These are phyloP conservation scores for Filosporella fistucella DNA, from an alignment of 495 filamentous ascomycete genomes.

Conservation along the genomic window DNA sequence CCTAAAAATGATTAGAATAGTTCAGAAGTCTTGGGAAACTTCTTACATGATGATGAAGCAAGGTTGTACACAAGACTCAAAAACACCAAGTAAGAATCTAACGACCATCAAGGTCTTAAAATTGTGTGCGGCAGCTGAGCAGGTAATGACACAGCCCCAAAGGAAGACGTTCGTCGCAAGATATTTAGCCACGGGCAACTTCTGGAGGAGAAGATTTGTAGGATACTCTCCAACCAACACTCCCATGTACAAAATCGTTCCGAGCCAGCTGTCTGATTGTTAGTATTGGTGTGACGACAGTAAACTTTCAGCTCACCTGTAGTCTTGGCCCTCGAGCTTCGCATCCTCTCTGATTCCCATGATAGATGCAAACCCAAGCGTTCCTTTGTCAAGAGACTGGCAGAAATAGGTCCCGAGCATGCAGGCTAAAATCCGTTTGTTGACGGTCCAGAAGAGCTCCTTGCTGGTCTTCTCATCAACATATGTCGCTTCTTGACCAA, in stretches of 20 bases:
- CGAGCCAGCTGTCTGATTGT: background rate
- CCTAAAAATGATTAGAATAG: background rate
- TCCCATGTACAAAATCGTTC: constrained; percentile 5
- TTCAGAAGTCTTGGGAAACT: background rate
- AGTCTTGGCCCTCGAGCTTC: constrained; percentile 38
- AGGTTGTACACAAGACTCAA: constrained; percentile 43
- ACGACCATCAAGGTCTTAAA: constrained; percentile 46
- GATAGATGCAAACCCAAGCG: constrained; percentile 47
- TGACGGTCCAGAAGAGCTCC: constrained; percentile 27
- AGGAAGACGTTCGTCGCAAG: constrained; percentile 51
- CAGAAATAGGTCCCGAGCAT: constrained; percentile 24
- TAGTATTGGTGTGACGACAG: constrained; percentile 13
- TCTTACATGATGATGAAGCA: constrained; percentile 49
- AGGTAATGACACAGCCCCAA: constrained; percentile 52
- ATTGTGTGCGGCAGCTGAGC: constrained; percentile 40
- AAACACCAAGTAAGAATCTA: constrained; percentile 32
- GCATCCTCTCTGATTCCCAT: constrained; percentile 49
- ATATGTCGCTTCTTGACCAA: background rate
- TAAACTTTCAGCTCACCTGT: constrained; percentile 38
- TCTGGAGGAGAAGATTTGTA: constrained; percentile 38
- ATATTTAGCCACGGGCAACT: constrained; percentile 54
- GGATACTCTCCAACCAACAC: background rate
- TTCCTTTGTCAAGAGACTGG: constrained; percentile 33
- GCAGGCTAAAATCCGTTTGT: constrained; percentile 20
- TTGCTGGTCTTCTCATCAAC: constrained; percentile 43